These are phyloP conservation scores for Anaeromyces robustus DNA, from an alignment of 192 early-diverging fungal genomes.

Conservation along the genomic window DNA sequence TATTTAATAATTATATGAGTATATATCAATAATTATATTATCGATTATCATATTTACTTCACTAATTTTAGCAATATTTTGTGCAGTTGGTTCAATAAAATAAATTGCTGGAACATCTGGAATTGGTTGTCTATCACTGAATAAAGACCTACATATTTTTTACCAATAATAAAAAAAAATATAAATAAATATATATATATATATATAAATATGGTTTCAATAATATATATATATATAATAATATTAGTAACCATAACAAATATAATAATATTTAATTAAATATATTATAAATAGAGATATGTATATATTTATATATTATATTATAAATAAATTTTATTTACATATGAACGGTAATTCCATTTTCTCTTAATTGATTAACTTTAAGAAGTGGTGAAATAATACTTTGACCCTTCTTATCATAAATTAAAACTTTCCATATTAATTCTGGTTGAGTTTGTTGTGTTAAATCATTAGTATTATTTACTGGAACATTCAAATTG, in stretches of 20 bases:
- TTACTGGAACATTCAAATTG: conserved; percentile 1
- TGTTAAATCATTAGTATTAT: neutral
- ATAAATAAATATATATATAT: no score
- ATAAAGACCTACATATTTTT: conserved; percentile 50
- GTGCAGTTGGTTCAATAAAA: conserved; percentile 77
- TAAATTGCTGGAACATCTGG: conserved; percentile 95
- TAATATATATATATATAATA: no score
- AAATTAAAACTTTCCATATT: conserved; percentile 94
- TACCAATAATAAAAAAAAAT: no score
- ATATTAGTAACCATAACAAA: no score
- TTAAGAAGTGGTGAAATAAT: conserved; percentile 93
- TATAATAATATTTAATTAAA: no score
- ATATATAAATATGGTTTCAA: no score
- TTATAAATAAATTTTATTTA: conserved; percentile 10
- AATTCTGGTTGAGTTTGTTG: conserved; percentile 20
- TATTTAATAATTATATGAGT: neutral
- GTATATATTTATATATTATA: neutral
- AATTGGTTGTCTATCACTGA: conserved; percentile 68
- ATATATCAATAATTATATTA: neutral
- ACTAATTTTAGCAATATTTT: conserved; percentile 63
- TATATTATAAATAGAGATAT: no score
- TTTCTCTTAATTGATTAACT: conserved; percentile 86
- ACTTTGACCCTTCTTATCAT: conserved; percentile 84
- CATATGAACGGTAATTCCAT: conserved; percentile 97
- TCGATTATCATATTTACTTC: conserved; percentile 37